phyloP scores from a whole-genome alignment of 352 stramenopile genomes.

The Aphanomyces astaci region DNA sequence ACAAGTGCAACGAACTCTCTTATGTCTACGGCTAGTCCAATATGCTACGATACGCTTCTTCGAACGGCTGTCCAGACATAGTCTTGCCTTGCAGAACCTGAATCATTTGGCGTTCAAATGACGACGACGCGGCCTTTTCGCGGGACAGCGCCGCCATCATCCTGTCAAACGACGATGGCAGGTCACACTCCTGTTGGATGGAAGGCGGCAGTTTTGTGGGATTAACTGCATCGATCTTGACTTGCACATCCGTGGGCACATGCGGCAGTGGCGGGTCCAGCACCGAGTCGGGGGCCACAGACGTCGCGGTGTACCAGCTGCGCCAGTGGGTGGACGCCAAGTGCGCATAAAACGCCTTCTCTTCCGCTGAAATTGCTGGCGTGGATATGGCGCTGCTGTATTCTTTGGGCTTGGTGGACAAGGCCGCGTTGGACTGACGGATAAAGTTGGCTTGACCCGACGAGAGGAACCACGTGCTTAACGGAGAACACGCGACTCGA shows the following conservation, averaged over 20 bases:
- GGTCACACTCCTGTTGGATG: neutral
- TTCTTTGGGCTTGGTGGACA: too few relatives aligned
- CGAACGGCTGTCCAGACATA: neutral
- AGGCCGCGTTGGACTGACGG: neutral
- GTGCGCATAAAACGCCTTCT: neutral
- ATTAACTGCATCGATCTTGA: neutral
- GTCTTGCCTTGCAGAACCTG: constrained; percentile 19
- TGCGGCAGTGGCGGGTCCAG: neutral
- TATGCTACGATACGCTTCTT: constrained; percentile 12
- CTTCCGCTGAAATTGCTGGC: neutral
- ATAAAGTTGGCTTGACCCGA: constrained; percentile 16
- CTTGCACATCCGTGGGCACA: neutral
- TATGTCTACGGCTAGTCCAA: neutral
- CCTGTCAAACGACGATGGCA: neutral
- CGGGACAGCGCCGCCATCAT: neutral
- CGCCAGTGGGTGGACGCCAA: constrained; percentile 4
- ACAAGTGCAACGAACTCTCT: too few relatives aligned
- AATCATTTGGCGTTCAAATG: constrained; percentile 11
- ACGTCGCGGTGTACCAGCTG: neutral
- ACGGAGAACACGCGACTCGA: neutral
- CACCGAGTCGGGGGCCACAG: neutral
- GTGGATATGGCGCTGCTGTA: too few relatives aligned
- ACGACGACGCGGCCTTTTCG: neutral
- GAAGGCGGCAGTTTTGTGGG: neutral
- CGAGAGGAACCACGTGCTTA: constrained; percentile 16